phyloP scores from a whole-genome alignment of 805 yeast genomes.

The Ogataea salicorniae region DNA sequence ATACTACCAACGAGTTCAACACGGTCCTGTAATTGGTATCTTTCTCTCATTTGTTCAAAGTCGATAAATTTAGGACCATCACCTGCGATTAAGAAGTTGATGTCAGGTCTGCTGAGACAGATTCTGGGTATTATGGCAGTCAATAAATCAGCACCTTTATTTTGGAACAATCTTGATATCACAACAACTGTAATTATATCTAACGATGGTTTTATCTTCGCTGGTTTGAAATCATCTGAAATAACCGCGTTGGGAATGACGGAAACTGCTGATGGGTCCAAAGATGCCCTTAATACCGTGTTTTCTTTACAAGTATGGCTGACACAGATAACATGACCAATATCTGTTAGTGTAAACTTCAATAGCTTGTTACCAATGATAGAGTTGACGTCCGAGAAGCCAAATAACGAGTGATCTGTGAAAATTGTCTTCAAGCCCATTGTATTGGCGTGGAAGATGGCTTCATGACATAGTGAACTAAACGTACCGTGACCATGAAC shows the following conservation, averaged over 20 bases:
- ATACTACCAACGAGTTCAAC: constrained; percentile 84
- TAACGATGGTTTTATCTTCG: constrained; percentile 24
- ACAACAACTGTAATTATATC: constrained; percentile 74
- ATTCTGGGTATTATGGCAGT: constrained; percentile 81
- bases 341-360: constrained; percentile 76
- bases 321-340: constrained; percentile 94
- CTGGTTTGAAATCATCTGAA: constrained; percentile 70
- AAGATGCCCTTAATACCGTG: constrained; percentile 79
- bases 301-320: constrained; percentile 96
- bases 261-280: constrained; percentile 72
- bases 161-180: constrained; percentile 87
- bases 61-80: constrained; percentile 95
- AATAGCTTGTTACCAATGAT: constrained; percentile 82
- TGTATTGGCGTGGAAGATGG: constrained; percentile 83
- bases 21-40: constrained; percentile 76
- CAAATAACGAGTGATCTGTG: constrained; percentile 94
- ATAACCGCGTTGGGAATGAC: constrained; percentile 97
- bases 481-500: constrained; percentile 95
- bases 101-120: constrained; percentile 57
- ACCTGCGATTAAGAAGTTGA: constrained; percentile 86
- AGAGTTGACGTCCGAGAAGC: constrained; percentile 80
- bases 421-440: constrained; percentile 91
- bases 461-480: constrained; percentile 83
- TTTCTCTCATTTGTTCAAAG: constrained; percentile 91
- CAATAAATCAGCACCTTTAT: constrained; percentile 89